These are phyloP conservation scores for Ceratocystiopsis minuta DNA, from an alignment of 2,329 filamentous ascomycete genomes.

Conservation along the genomic window DNA sequence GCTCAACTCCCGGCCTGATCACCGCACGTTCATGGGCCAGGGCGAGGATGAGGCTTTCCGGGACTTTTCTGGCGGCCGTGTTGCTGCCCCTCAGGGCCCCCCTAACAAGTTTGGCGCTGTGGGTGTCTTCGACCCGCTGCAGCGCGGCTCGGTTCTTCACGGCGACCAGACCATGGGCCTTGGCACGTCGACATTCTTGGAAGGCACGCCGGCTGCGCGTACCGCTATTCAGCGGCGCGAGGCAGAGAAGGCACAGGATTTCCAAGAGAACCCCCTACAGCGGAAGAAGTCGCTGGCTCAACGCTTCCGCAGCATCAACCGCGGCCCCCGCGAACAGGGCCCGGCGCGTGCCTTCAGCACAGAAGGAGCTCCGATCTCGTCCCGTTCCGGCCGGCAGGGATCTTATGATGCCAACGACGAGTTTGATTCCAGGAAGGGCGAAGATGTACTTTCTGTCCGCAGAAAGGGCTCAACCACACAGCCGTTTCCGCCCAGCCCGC, in stretches of 20 bases:
- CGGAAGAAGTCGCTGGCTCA: slow-evolving; percentile 93
- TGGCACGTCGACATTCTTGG: slow-evolving; percentile 87
- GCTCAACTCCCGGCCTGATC: slow-evolving; percentile 61
- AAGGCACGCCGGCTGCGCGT: slow-evolving; percentile 75
- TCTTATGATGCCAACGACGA: slow-evolving; percentile 34
- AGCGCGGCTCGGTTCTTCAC: slow-evolving; percentile 55
- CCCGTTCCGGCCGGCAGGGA: slow-evolving; percentile 1
- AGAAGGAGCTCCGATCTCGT: slow-evolving; percentile 11
- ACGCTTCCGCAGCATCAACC: slow-evolving; percentile 70
- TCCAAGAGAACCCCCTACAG: slow-evolving; percentile 41
- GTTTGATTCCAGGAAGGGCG: slow-evolving; percentile 43
- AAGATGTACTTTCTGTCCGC: slow-evolving; percentile 30
- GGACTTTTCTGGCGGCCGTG: slow-evolving; percentile 36
- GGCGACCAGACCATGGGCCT: slow-evolving; percentile 70
- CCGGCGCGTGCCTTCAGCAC: slow-evolving; percentile 15
- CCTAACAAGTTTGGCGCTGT: slow-evolving; percentile 7
- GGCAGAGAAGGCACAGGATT: slow-evolving; percentile 45
- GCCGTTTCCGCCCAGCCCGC: slow-evolving; percentile 38
- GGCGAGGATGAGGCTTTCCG: slow-evolving; percentile 69
- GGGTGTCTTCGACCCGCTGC: slow-evolving; percentile 47
- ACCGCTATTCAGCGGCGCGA: slow-evolving; percentile 61
- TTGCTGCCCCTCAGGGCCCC: too few species aligned
- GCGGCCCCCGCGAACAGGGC: slow-evolving; percentile 35
- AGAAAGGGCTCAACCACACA: slow-evolving; percentile 10
- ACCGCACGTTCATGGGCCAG: slow-evolving; percentile 71